These are phyloP conservation scores for Anaeromyces robustus DNA, from an alignment of 192 early-diverging fungal genomes.

Conservation along the genomic window DNA sequence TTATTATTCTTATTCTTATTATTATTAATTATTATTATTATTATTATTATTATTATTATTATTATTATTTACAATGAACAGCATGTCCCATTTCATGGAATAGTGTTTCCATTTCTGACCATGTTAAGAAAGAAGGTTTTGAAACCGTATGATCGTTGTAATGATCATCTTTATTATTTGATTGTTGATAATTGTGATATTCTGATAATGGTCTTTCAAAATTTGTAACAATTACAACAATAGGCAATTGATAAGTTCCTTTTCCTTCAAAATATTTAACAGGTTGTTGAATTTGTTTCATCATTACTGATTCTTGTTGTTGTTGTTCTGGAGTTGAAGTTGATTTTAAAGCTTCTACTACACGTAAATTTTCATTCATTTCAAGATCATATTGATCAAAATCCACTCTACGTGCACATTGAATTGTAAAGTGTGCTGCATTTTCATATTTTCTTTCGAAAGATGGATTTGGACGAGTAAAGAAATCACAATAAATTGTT, in stretches of 20 bases:
- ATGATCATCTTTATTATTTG: neutral
- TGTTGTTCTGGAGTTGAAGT: neutral
- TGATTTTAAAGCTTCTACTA: neutral
- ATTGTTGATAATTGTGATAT: neutral
- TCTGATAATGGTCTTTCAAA: conserved; percentile 12
- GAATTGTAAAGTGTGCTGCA: conserved; percentile 91
- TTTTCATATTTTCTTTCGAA: conserved; percentile 47
- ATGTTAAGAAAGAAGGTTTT: conserved; percentile 47
- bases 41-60: neutral
- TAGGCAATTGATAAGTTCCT: conserved; percentile 21
- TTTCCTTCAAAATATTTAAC: conserved; percentile 6
- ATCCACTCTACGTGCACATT: conserved; percentile 74
- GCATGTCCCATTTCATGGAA: conserved; percentile 99
- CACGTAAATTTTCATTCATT: neutral
- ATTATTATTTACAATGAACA: conserved; percentile 57
- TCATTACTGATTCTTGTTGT: neutral
- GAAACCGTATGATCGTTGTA: neutral
- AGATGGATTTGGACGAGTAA: conserved; percentile 38
- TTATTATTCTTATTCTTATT: too few species aligned
- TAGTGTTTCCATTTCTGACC: conserved; percentile 81
- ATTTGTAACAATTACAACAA: conserved; percentile 29
- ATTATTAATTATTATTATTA: too few species aligned
- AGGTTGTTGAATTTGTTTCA: conserved; percentile 1
- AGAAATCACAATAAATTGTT: conserved; percentile 88
- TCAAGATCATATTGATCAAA: conserved; percentile 32